Conservation (phyloP, 2,329 filamentous ascomycete species). For the Diaporthe sp. region DNA sequence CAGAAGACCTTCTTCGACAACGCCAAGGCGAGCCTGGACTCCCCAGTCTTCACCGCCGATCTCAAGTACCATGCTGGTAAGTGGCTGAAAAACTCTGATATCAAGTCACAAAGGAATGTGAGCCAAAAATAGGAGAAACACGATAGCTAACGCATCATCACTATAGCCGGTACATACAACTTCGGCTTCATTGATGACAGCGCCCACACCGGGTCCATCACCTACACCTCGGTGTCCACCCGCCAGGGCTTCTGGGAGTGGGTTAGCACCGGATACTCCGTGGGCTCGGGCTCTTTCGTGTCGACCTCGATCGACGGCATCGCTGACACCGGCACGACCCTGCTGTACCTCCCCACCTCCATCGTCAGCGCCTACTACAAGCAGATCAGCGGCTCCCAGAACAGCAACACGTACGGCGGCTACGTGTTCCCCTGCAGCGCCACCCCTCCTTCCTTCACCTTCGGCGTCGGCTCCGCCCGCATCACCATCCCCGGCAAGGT, state of each 20-base stretch:
- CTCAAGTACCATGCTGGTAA: conserved; percentile 44
- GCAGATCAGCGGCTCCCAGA: conserved; percentile 53
- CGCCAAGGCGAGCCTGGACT: conserved; percentile 41
- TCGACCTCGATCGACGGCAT: conserved; percentile 52
- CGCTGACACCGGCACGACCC: conserved; percentile 67
- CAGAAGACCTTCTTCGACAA: conserved; percentile 55
- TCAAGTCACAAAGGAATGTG: neutral
- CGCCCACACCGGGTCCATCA: conserved; percentile 66
- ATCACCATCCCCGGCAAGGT: conserved; percentile 37
- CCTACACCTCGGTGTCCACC: conserved; percentile 63
- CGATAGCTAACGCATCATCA: neutral
- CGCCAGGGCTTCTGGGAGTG: conserved; percentile 73
- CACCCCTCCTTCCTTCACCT: conserved; percentile 37
- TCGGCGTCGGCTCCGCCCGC: conserved; percentile 33
- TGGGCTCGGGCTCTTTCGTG: conserved; percentile 47
- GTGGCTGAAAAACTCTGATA: neutral
- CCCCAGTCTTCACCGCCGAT: conserved; percentile 47
- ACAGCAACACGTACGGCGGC: conserved; percentile 38
- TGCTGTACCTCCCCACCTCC: conserved; percentile 58
- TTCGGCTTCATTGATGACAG: conserved; percentile 60
- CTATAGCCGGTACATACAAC: conserved; percentile 41
- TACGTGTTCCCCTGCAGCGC: conserved; percentile 38
- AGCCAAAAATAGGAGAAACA: neutral
- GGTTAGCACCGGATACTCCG: conserved; percentile 42
- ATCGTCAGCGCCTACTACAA: conserved; percentile 61